Conservation (phyloP, 75 land plant species). For the Pseudotsuga menziesii region DNA sequence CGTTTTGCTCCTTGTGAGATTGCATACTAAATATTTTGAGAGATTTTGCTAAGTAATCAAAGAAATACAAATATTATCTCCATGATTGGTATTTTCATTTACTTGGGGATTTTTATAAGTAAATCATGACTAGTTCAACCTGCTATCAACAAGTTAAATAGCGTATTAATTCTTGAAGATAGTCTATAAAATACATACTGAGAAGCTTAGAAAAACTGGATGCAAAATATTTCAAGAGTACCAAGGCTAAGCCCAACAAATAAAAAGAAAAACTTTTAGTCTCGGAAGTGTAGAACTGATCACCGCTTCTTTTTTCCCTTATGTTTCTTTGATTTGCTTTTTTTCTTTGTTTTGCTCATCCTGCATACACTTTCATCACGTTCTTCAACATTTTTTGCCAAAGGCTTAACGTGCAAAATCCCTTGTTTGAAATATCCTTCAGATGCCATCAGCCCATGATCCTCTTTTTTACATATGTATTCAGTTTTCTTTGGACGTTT, state of each 20-base stretch:
- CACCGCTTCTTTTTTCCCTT: conserved; percentile 7
- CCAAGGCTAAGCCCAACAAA: neutral
- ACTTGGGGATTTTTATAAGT: no score
- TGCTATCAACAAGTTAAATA: neutral
- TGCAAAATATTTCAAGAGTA: neutral
- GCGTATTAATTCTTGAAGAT: neutral
- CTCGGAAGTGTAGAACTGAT: neutral
- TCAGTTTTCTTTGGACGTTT: conserved; percentile 4
- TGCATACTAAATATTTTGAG: no score
- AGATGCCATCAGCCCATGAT: conserved; percentile 4
- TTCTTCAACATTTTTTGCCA: neutral
- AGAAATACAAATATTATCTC: no score
- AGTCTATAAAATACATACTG: neutral
- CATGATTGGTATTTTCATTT: no score
- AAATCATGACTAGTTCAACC: no score
- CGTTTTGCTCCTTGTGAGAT: no score
- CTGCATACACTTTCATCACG: neutral
- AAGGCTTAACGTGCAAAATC: conserved; percentile 8
- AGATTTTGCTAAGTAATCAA: no score
- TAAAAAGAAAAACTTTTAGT: neutral
- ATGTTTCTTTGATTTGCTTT: conserved; percentile 3
- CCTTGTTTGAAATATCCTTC: conserved; percentile 5
- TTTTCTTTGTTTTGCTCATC: neutral
- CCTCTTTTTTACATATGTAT: neutral
- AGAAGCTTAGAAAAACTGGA: neutral